phyloP scores from a whole-genome alignment of 2,329 filamentous ascomycete genomes.

The Hymenoscyphus repandus region DNA sequence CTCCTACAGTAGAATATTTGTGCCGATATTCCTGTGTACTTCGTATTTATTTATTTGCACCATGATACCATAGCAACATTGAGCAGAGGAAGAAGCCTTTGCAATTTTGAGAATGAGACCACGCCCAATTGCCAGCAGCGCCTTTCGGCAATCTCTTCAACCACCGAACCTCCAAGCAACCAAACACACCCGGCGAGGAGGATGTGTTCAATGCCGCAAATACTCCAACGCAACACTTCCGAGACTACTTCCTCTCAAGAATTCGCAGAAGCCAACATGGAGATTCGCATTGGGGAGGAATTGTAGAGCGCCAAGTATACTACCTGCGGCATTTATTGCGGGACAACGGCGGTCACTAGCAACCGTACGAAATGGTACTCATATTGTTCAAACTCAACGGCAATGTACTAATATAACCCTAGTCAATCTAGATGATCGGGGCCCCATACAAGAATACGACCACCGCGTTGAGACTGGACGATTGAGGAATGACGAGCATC shows the following conservation, averaged over 20 bases:
- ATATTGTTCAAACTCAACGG: neutral
- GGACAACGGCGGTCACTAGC: constrained; percentile 27
- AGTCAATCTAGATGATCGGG: constrained; percentile 35
- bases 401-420: neutral
- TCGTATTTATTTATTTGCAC: constrained; percentile 3
- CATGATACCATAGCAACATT: constrained; percentile 9
- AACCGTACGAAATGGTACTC: constrained; percentile 27
- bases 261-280: neutral
- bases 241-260: neutral
- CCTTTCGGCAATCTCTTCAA: constrained; percentile 6
- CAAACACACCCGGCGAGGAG: neutral
- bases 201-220: constrained; percentile 9
- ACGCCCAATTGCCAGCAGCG: constrained; percentile 6
- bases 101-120: constrained; percentile 12
- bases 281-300: neutral
- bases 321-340: constrained; percentile 26
- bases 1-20: too few relatives aligned
- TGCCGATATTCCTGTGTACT: neutral
- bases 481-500: constrained; percentile 83
- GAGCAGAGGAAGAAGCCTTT: neutral
- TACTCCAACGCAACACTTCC: neutral
- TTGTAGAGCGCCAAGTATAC: constrained; percentile 5
- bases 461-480: constrained; percentile 67
- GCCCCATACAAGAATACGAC: constrained; percentile 87
- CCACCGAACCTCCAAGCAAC: neutral